Percentiles rank a stretch among this genome's conserved stretches.
phyloP scores from a whole-genome alignment of 176 grass and related monocot species.

The Echinochloa phyllopogon region DNA sequence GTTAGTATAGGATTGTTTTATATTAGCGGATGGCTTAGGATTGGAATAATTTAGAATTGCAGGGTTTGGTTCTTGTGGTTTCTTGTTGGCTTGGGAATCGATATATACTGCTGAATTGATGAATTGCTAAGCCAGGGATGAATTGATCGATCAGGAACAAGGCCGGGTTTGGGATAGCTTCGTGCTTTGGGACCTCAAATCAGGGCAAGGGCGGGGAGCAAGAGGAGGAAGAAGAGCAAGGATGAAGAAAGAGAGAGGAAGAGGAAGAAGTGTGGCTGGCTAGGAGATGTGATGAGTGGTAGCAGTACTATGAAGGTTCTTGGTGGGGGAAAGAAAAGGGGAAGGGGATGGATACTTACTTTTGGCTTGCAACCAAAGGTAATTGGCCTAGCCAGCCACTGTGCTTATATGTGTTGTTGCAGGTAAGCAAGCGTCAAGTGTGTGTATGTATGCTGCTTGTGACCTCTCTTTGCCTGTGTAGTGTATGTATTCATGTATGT shows the following conservation, averaged over 20 bases:
- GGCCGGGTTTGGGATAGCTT: background rate
- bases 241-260: background rate
- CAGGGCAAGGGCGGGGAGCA: background rate
- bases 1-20: constrained; percentile 49
- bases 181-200: background rate
- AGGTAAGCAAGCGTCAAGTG: background rate
- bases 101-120: background rate
- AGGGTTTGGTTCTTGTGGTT: constrained; percentile 33
- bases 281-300: constrained; percentile 31
- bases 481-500: background rate
- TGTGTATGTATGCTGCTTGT: background rate
- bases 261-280: background rate
- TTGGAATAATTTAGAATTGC: constrained; percentile 48
- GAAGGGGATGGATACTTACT: constrained; percentile 41
- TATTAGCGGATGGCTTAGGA: constrained; percentile 25
- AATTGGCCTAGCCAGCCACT: constrained; percentile 36
- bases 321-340: constrained; percentile 42
- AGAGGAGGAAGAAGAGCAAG: background rate
- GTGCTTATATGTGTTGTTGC: constrained; percentile 12
- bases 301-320: constrained; percentile 54
- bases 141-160: background rate
- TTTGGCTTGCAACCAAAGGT: constrained; percentile 51
- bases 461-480: background rate
- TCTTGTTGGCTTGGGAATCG: background rate
- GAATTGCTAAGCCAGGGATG: background rate